Conservation (phyloP, 2,329 filamentous ascomycete species). For the Trichophyton simii region DNA sequence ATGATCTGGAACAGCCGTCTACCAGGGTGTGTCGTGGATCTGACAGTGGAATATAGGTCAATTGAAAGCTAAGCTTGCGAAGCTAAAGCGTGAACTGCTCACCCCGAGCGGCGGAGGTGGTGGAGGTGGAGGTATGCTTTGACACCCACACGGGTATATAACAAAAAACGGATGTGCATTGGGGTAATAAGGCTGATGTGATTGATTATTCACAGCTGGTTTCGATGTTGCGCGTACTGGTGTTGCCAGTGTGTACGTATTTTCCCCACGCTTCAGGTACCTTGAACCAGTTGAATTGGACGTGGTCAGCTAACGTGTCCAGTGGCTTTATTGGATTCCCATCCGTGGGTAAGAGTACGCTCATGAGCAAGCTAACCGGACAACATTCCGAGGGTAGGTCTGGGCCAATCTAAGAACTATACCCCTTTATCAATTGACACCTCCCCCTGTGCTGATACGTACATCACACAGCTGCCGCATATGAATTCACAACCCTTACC, state of each 20-base stretch:
- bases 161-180: background rate
- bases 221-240: constrained; percentile 97
- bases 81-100: constrained; percentile 89
- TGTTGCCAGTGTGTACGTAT: constrained; percentile 69
- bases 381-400: constrained; percentile 71
- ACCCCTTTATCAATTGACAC: background rate
- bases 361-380: constrained; percentile 89
- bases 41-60: constrained; percentile 42
- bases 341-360: constrained; percentile 93
- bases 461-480: constrained; percentile 56
- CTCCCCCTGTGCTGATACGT: constrained; percentile 1
- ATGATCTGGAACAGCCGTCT: constrained; percentile 14
- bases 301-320: background rate
- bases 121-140: constrained; percentile 52
- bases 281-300: background rate
- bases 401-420: background rate
- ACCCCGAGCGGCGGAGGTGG: constrained; percentile 69
- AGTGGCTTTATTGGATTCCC: constrained; percentile 92
- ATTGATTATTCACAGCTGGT: constrained; percentile 42
- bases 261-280: background rate
- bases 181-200: background rate
- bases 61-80: constrained; percentile 94
- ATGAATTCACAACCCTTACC: constrained; percentile 97
- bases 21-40: background rate
- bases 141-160: background rate